phyloP scores from a whole-genome alignment of 345 rosid genomes.

The Brassica rapa region DNA sequence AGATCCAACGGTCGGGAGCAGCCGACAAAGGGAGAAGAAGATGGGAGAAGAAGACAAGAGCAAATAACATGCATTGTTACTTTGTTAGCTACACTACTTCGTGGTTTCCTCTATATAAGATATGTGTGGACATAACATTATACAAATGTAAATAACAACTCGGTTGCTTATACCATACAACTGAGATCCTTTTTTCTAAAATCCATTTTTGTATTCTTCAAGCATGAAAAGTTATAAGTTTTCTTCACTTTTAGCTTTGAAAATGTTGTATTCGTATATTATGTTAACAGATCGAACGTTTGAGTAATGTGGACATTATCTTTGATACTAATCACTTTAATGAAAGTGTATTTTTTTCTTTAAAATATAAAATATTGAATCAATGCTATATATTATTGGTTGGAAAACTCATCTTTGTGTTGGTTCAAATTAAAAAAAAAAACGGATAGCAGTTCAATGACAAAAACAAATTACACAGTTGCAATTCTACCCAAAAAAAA shows the following conservation, averaged over 20 bases:
- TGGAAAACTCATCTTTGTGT: not conserved
- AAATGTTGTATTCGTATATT: not conserved
- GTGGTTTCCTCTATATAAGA: constrained; percentile 5
- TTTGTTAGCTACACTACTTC: constrained; percentile 30
- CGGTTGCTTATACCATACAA: constrained; percentile 15
- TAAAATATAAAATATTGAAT: not conserved
- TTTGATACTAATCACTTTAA: not conserved
- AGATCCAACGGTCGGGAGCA: constrained; percentile 23
- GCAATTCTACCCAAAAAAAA: constrained; percentile 4
- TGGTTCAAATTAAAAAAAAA: not conserved
- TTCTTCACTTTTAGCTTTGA: not conserved
- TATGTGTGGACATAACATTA: constrained; percentile 1
- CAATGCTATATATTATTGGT: not conserved
- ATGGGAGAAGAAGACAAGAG: constrained; percentile 34
- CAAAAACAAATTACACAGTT: no score
- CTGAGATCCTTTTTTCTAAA: constrained; percentile 21
- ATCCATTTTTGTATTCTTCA: not conserved
- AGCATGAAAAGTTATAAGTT: not conserved
- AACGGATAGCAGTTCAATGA: no score
- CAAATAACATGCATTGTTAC: constrained; percentile 33
- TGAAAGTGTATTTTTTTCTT: not conserved
- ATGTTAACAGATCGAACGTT: not conserved
- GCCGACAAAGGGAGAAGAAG: constrained; percentile 32
- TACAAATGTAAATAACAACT: not conserved
- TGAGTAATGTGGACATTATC: constrained; percentile 1